A percentile compares a stretch with the other conserved stretches of the same genome.
These are phyloP conservation scores for Neurospora discreta DNA, from an alignment of 495 filamentous ascomycete species.

Conservation along the genomic window DNA sequence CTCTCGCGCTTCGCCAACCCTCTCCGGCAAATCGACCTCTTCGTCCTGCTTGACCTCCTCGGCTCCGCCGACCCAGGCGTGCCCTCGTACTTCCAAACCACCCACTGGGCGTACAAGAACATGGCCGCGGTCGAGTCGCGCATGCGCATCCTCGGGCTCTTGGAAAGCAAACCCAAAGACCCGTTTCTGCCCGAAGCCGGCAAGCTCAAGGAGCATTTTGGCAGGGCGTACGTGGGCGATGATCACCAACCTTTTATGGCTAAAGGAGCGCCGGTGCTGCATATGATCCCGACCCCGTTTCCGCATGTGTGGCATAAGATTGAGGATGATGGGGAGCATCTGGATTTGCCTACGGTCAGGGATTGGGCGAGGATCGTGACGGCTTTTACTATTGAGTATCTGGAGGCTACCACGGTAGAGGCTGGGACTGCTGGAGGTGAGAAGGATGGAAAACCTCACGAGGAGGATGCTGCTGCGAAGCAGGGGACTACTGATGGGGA, in stretches of 20 bases:
- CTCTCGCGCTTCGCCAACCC: constrained; percentile 59
- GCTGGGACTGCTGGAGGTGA: neutral
- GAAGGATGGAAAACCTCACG: neutral
- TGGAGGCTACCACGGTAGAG: constrained; percentile 35
- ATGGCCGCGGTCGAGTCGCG: constrained; percentile 59
- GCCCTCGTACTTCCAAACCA: constrained; percentile 70
- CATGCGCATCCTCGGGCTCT: constrained; percentile 40
- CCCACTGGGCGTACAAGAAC: constrained; percentile 79
- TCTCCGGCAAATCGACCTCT: constrained; percentile 65
- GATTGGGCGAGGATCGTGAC: constrained; percentile 76
- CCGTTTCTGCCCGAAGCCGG: constrained; percentile 38
- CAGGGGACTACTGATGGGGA: neutral
- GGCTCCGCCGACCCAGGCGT: constrained; percentile 55
- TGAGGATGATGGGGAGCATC: constrained; percentile 69
- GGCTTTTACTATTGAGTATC: constrained; percentile 77
- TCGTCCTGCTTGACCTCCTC: constrained; percentile 81
- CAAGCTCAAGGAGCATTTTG: constrained; percentile 41
- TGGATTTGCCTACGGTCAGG: constrained; percentile 64
- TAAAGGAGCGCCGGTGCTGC: constrained; percentile 69
- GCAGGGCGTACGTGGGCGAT: constrained; percentile 44
- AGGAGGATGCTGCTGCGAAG: neutral
- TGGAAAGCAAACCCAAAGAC: constrained; percentile 21
- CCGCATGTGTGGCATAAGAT: constrained; percentile 73
- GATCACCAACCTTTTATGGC: constrained; percentile 80
- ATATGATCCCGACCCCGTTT: constrained; percentile 72